Evolutionary conservation across 1,284 basidiomycete genomes (phyloP), one percentile per base, ranked within the genome.

Genomic region (Rhodotorula sp.): DNA sequence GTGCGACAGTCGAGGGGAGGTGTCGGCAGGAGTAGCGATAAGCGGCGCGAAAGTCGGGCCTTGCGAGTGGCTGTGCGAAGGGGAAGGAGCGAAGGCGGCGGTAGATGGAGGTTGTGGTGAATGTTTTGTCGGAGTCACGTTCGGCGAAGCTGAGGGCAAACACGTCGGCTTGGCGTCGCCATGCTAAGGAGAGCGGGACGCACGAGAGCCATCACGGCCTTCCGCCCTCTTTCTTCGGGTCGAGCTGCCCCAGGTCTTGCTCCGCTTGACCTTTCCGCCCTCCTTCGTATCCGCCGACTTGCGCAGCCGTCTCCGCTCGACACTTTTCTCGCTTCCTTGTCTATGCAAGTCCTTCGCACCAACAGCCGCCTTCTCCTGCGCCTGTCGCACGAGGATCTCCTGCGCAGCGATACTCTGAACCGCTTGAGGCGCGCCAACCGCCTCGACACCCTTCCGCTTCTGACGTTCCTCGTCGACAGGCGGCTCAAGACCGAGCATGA

Each of bases 401-500:
- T 54, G 54, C 54, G 54, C 54, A 22, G 54, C 54, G 31, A 37
- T n/a, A 30, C 54, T 55, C 51, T 50, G 51, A 44, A 22, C 44
- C 58, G 37, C 28, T 40, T 28, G 20, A n/a, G 48, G 31, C 24
- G 24, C 15, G 4, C 37, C 15, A 5, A 5, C 50, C 2, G n/a
- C n/a, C 44, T 54, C 37, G 34, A 70, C 64, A 30, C 67, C 67
- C 52, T 68, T 70, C 8, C 62, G 64, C 60, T 66, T 69, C 62
- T 73, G 64, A 6, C 65, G 62, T 54, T 62, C 66, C 40, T 67
- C 60, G 50, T 65, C 62, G 31, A 72, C 56, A 9, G 89, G 88
- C 2, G 89, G 86, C 16, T 89, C 86, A 59, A 90, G 88, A 76
- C 90, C 90, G 65, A 92, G 81, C 85, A 92, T 87, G 79, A 92